Conservation (phyloP, 306 rosid genomes). For the Cucumis melo region DNA sequence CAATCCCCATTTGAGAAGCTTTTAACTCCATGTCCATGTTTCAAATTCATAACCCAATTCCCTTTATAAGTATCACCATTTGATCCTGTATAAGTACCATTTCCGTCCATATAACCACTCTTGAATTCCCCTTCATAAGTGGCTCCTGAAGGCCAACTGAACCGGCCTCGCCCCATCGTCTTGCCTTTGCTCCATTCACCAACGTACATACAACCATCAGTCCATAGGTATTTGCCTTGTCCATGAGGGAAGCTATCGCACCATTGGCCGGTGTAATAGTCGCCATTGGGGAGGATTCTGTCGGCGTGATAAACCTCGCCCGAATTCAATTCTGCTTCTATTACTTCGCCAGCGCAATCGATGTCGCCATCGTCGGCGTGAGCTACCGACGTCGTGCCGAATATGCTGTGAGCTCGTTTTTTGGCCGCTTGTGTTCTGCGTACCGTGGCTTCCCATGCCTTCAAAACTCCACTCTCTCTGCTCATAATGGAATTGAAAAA, state of each 20-base stretch:
- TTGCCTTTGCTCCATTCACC: constrained; percentile 78
- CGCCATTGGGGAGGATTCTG: constrained; percentile 68
- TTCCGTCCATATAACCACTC: constrained; percentile 71
- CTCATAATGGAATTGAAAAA: constrained; percentile 20
- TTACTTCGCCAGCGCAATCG: constrained; percentile 5
- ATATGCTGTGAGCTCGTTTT: constrained; percentile 70
- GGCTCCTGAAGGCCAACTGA: constrained; percentile 91
- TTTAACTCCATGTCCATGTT: constrained; percentile 64
- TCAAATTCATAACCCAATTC: constrained; percentile 67
- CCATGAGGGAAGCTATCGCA: constrained; percentile 67
- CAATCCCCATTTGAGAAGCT: constrained; percentile 49
- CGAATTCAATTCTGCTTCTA: constrained; percentile 2
- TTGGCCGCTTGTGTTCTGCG: constrained; percentile 74
- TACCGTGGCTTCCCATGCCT: constrained; percentile 93
- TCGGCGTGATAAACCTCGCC: constrained; percentile 41
- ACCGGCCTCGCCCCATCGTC: constrained; percentile 68
- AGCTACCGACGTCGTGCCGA: constrained; percentile 32
- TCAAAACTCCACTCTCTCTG: constrained; percentile 57
- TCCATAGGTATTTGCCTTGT: constrained; percentile 71
- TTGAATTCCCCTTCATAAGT: constrained; percentile 89
- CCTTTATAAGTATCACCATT: constrained; percentile 72
- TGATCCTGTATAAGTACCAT: constrained; percentile 41
- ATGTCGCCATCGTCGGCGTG: constrained; percentile 12
- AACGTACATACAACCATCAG: constrained; percentile 74
- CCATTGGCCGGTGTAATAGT: constrained; percentile 84